Percentiles rank a stretch among this genome's conserved stretches.
Evolutionary conservation across 2,329 filamentous ascomycete genomes (phyloP).

Genomic region (Nothophoma quercina): DNA sequence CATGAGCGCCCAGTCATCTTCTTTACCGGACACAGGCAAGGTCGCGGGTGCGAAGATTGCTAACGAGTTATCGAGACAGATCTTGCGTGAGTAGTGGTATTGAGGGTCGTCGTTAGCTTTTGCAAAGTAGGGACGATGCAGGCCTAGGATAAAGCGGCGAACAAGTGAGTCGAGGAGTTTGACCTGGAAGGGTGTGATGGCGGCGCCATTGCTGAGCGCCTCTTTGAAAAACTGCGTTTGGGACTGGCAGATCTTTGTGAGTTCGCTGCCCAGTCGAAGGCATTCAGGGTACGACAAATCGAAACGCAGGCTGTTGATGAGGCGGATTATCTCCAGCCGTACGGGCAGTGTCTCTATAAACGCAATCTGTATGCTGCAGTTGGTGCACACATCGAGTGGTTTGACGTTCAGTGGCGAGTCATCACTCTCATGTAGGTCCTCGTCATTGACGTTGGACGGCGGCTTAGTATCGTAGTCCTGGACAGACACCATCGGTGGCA

Average conservation of each 20-base stretch:
- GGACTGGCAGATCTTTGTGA: slow-evolving; percentile 34
- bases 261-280: slow-evolving; percentile 34
- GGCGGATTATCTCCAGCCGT: slow-evolving; percentile 46
- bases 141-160: slow-evolving; percentile 62
- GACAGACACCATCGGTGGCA: slow-evolving; percentile 46
- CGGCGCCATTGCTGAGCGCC: slow-evolving; percentile 11
- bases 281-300: slow-evolving; percentile 41
- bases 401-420: slow-evolving; percentile 29
- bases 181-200: slow-evolving; percentile 50
- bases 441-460: slow-evolving; percentile 52
- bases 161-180: slow-evolving; percentile 62
- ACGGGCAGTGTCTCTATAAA: slow-evolving; percentile 46
- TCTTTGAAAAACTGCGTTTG: slow-evolving; percentile 25
- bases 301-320: slow-evolving; percentile 44
- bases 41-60: slow-evolving; percentile 29
- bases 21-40: slow-evolving; percentile 2
- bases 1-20: slow-evolving; percentile 36
- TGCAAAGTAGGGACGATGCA: slow-evolving; percentile 61
- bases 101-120: slow-evolving; percentile 54
- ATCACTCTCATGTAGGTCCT: slow-evolving; percentile 44
- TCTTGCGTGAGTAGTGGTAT: slow-evolving; percentile 60
- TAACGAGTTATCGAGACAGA: slow-evolving; percentile 53
- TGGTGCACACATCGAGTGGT: slow-evolving; percentile 39
- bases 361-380: slow-evolving; percentile 47
- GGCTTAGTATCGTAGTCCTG: slow-evolving; percentile 49